These are phyloP conservation scores for Macrocybe gigantea DNA, from an alignment of 768 basidiomycete species.

Conservation along the genomic window DNA sequence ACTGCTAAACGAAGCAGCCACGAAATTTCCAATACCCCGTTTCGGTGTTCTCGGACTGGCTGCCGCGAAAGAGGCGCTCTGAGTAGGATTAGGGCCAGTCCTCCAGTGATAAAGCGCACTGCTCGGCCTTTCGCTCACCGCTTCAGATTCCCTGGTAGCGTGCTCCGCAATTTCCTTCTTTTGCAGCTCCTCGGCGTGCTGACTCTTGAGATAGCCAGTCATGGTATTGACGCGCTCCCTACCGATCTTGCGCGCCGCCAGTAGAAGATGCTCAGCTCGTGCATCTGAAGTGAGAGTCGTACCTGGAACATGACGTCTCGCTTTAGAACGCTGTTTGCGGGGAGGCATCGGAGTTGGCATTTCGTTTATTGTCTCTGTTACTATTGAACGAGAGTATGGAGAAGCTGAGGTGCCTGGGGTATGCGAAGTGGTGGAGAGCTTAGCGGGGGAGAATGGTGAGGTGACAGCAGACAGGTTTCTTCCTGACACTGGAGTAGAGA, in stretches of 20 bases:
- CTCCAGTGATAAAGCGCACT: slow-evolving; percentile 1
- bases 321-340: slow-evolving; percentile 3
- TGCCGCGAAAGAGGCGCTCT: too few relatives aligned
- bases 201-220: slow-evolving; percentile 41
- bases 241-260: slow-evolving; percentile 68
- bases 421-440: too few relatives aligned
- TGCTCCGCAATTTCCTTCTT: slow-evolving; percentile 23
- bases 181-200: slow-evolving; percentile 31
- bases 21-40: too few relatives aligned
- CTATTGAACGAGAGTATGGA: too few relatives aligned
- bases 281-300: slow-evolving; percentile 52
- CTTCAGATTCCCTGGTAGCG: slow-evolving; percentile 20
- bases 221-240: slow-evolving; percentile 52
- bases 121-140: slow-evolving; percentile 23
- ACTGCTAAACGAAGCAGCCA: too few relatives aligned
- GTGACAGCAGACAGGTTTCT: too few relatives aligned
- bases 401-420: too few relatives aligned
- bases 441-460: too few relatives aligned
- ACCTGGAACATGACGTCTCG: not conserved
- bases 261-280: slow-evolving; percentile 61
- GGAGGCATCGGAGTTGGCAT: not conserved
- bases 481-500: too few relatives aligned
- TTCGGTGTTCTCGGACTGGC: too few relatives aligned
- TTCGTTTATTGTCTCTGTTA: too few relatives aligned
- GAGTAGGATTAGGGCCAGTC: too few relatives aligned